These are phyloP conservation scores for Mallotus repandus DNA, from an alignment of 441 rosid species.

Conservation along the genomic window DNA sequence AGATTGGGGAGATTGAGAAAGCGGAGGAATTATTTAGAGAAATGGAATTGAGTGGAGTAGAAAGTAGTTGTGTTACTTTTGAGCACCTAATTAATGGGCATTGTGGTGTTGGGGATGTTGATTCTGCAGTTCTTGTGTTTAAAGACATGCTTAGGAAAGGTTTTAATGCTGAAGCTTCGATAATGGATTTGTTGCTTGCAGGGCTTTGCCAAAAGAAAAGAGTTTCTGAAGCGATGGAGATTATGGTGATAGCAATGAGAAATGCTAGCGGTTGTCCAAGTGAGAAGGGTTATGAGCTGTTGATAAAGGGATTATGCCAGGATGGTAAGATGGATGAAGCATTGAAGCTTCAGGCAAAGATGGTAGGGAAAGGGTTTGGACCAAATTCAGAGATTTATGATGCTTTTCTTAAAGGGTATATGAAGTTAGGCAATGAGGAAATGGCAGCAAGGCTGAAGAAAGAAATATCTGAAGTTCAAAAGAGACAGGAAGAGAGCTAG, in stretches of 20 bases:
- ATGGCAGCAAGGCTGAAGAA: constrained; percentile 47
- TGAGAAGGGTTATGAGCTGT: constrained; percentile 46
- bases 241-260: constrained; percentile 38
- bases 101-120: constrained; percentile 50
- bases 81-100: constrained; percentile 64
- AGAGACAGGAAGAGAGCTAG: constrained; percentile 19
- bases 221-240: constrained; percentile 48
- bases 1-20: constrained; percentile 43
- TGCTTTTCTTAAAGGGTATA: constrained; percentile 61
- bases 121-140: constrained; percentile 51
- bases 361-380: constrained; percentile 75
- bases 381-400: constrained; percentile 50
- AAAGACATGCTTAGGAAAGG: constrained; percentile 55
- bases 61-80: constrained; percentile 41
- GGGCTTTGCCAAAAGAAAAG: constrained; percentile 44
- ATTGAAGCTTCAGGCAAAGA: constrained; percentile 68
- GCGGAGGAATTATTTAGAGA: constrained; percentile 54
- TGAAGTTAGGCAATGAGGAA: constrained; percentile 48
- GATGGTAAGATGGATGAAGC: constrained; percentile 69
- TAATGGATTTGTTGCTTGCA: constrained; percentile 44
- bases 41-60: constrained; percentile 51
- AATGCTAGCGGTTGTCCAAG: constrained; percentile 41
- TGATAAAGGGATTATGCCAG: constrained; percentile 56
- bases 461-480: constrained; percentile 52
- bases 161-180: constrained; percentile 42